Conservation (phyloP, 2,329 filamentous ascomycete species). For the Zasmidium cellare region DNA sequence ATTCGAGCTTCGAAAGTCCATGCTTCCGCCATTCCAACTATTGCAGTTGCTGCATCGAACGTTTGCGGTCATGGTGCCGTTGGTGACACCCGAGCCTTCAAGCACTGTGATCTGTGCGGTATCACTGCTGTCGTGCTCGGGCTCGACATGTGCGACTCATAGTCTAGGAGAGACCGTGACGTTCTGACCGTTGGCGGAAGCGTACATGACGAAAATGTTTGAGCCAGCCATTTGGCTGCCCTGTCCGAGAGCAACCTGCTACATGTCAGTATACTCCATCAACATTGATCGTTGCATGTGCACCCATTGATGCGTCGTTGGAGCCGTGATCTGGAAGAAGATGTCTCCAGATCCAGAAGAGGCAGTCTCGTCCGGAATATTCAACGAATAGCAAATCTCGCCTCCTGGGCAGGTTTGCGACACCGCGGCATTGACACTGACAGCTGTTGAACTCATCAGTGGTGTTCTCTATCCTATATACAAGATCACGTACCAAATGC, state of each 20-base stretch:
- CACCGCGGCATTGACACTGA: constrained; percentile 13
- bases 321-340: constrained; percentile 58
- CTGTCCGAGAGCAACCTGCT: constrained; percentile 53
- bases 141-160: constrained; percentile 45
- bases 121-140: constrained; percentile 40
- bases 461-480: neutral
- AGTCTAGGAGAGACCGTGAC: constrained; percentile 58
- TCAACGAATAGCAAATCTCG: constrained; percentile 52
- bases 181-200: constrained; percentile 52
- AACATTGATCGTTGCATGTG: constrained; percentile 54
- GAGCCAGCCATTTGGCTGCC: constrained; percentile 56
- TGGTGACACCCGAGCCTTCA: constrained; percentile 53
- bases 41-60: constrained; percentile 56
- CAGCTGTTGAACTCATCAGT: neutral
- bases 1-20: constrained; percentile 46
- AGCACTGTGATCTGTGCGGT: constrained; percentile 49
- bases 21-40: constrained; percentile 53
- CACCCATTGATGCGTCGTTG: constrained; percentile 55
- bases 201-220: constrained; percentile 61
- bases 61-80: constrained; percentile 57
- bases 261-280: constrained; percentile 42
- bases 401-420: constrained; percentile 18
- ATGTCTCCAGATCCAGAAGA: constrained; percentile 55
- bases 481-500: neutral
- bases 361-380: constrained; percentile 55